Evolutionary conservation across 176 grass and related monocot genomes (phyloP).

Genomic region (Oryza officinalis): DNA sequence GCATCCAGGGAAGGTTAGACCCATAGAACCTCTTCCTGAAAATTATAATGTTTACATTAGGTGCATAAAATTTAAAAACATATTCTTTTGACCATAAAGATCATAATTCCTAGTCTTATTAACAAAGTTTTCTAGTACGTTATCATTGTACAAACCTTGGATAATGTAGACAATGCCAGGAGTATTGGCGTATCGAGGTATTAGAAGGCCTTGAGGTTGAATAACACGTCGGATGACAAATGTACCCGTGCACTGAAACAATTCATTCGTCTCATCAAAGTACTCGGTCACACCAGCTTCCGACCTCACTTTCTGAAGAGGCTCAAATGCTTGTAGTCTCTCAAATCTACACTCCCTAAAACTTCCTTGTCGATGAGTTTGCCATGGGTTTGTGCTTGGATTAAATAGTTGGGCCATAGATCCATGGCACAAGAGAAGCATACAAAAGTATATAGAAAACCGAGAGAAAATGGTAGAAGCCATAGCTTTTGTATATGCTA

Average conservation of each 20-base stretch:
- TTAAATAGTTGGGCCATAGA: neutral
- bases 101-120: neutral
- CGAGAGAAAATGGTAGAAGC: neutral
- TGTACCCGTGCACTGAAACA: conserved; percentile 31
- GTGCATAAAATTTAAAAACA: neutral
- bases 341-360: neutral
- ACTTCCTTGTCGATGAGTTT: neutral
- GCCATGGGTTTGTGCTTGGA: neutral
- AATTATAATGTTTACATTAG: neutral
- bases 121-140: neutral
- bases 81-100: neutral
- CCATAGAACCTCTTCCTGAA: neutral
- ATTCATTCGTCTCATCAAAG: conserved; percentile 46
- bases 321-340: neutral
- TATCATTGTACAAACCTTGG: neutral
- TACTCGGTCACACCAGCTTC: conserved; percentile 51
- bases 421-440: neutral
- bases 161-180: conserved; percentile 22
- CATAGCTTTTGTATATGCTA: conserved; percentile 19
- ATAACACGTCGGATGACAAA: neutral
- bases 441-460: conserved; percentile 11
- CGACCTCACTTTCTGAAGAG: conserved; percentile 12
- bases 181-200: neutral
- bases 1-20: neutral
- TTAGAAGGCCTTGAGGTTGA: neutral